Evolutionary conservation across 495 filamentous ascomycete genomes (phyloP), one percentile per base, ranked within the genome.

Genomic region (Penicillium samsonianum): DNA sequence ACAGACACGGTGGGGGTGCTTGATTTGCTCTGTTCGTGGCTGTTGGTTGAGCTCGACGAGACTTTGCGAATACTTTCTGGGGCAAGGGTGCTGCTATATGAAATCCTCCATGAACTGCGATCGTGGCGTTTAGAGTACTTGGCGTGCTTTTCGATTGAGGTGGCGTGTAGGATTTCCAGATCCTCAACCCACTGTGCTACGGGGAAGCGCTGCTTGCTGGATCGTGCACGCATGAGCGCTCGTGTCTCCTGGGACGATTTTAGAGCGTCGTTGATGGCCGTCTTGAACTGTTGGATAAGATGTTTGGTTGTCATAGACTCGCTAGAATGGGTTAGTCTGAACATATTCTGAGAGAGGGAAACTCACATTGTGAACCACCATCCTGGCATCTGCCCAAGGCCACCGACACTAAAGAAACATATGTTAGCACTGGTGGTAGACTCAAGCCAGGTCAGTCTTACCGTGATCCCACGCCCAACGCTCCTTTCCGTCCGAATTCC

Each of bases 401-500:
- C 88, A 61, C 79, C 79, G 35, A 82, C 79, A 55, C 79, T 51
- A 51, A 25, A 41, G 12, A 41, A 38, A 51, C 17, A 28, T 30
- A 26, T 1, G 35, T 51, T 41, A 51, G 49, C 9, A 26, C 20
- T 25, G 16, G 22, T 17, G 16, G 20, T 23, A 35, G 19, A 51
- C 16, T 26, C 12, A 51, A 40, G 33, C 8, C 12, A 26, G 31
- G 16, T 51, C 6, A n/a, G 14, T 30, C 31, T 26, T 41, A 51
- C 49, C 49, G 70, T 10, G 86, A 84, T 30, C 88, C 88, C 56
- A 91, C 85, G 62, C 88, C 87, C 12, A 91, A 73, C 2, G 88
- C 88, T 48, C 88, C 88, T 70, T 90, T 90, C 28, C 88, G 79
- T 43, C 88, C 88, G 57, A 90, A 91, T 62, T 91, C 88, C 45